A percentile compares a stretch with the other conserved stretches of the same genome.
These are phyloP conservation scores for Pythium chondricola DNA, from an alignment of 352 stramenopile genomes.

Conservation along the genomic window DNA sequence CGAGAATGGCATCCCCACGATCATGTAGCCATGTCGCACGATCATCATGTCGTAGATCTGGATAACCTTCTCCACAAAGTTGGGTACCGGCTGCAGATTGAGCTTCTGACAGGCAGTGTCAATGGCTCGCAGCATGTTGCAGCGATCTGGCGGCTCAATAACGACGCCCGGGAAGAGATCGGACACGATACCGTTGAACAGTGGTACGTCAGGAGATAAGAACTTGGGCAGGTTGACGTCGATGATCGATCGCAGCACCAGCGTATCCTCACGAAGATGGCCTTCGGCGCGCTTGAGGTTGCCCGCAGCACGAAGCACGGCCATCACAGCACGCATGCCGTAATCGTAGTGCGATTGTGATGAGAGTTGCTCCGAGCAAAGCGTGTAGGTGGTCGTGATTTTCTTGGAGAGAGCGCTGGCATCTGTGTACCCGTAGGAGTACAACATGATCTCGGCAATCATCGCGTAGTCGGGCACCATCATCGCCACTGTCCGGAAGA, in stretches of 20 bases:
- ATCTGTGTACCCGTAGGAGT: slow-evolving; percentile 91
- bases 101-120: slow-evolving; percentile 69
- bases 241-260: slow-evolving; percentile 90
- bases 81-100: slow-evolving; percentile 82
- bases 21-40: slow-evolving; percentile 94
- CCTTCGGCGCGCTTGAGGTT: slow-evolving; percentile 86
- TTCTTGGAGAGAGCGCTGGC: slow-evolving; percentile 89
- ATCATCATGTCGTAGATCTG: slow-evolving; percentile 97
- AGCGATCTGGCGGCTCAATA: slow-evolving; percentile 85
- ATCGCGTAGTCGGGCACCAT: slow-evolving; percentile 95
- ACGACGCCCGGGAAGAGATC: slow-evolving; percentile 90
- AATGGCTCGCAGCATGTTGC: slow-evolving; percentile 82
- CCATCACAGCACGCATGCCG: slow-evolving; percentile 93
- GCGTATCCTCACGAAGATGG: slow-evolving; percentile 79
- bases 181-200: slow-evolving; percentile 93
- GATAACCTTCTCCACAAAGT: slow-evolving; percentile 92
- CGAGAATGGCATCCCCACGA: slow-evolving; percentile 92
- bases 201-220: slow-evolving; percentile 87
- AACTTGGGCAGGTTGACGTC: slow-evolving; percentile 95
- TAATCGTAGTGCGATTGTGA: slow-evolving; percentile 96
- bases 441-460: slow-evolving; percentile 93
- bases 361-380: slow-evolving; percentile 93
- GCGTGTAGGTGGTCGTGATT: slow-evolving; percentile 91
- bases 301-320: slow-evolving; percentile 89
- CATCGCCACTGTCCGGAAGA: slow-evolving; percentile 93